Evolutionary conservation across 2,329 filamentous ascomycete genomes (phyloP).

Genomic region (Fusarium devonianum): DNA sequence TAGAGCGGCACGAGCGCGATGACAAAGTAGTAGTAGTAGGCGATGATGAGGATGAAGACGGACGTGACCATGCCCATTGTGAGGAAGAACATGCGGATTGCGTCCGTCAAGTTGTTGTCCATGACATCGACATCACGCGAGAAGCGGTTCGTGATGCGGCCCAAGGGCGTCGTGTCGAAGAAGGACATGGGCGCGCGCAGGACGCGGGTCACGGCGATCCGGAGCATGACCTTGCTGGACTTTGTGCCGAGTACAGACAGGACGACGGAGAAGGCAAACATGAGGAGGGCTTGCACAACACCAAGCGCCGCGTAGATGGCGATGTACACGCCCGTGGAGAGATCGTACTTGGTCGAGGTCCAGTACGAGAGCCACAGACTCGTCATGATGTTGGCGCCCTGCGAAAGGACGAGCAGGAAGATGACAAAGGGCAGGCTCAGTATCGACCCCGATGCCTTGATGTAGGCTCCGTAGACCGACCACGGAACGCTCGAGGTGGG

Average conservation of each 20-base stretch:
- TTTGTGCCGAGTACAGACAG: constrained; percentile 82
- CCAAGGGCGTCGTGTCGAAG: constrained; percentile 95
- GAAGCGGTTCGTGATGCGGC: constrained; percentile 95
- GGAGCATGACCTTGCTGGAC: constrained; percentile 82
- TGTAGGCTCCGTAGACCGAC: constrained; percentile 80
- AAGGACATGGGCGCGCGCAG: constrained; percentile 83
- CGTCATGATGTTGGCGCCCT: constrained; percentile 85
- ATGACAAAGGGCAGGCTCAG: constrained; percentile 71
- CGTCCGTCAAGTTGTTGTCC: constrained; percentile 90
- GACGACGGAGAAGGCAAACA: constrained; percentile 81
- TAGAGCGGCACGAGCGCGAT: constrained; percentile 70
- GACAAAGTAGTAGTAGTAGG: constrained; percentile 91
- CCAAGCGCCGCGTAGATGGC: constrained; percentile 76
- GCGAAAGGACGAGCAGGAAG: constrained; percentile 71
- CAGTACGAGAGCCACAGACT: constrained; percentile 94
- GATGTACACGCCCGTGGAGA: constrained; percentile 74
- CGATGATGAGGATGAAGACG: constrained; percentile 89
- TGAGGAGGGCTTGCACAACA: constrained; percentile 71
- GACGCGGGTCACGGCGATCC: constrained; percentile 79
- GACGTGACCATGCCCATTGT: constrained; percentile 82
- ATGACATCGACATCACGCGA: constrained; percentile 95
- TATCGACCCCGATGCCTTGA: constrained; percentile 75
- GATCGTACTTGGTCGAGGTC: constrained; percentile 80
- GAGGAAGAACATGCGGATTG: constrained; percentile 90
- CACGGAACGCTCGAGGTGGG: constrained; percentile 80